These are phyloP conservation scores for Claviceps sp. DNA, from an alignment of 2,329 filamentous ascomycete species.

Conservation along the genomic window DNA sequence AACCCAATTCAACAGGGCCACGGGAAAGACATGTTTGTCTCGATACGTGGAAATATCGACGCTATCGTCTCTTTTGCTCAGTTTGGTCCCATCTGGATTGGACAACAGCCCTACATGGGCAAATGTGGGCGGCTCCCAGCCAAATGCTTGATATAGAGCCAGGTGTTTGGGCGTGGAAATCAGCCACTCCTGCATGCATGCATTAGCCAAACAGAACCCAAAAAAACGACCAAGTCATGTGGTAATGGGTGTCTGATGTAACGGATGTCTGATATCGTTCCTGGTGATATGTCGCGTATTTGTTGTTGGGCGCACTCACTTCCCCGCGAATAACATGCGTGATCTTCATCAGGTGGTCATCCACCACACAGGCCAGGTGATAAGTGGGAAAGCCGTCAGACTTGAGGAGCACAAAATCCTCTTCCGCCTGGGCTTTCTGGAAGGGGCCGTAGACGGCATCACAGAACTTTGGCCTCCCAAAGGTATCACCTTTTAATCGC, in stretches of 20 bases:
- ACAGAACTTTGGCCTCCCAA: constrained; percentile 46
- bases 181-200: constrained; percentile 64
- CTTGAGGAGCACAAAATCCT: constrained; percentile 85
- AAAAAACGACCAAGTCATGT: too few species aligned
- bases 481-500: constrained; percentile 50
- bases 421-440: constrained; percentile 40
- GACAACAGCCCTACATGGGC: constrained; percentile 69
- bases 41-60: constrained; percentile 39
- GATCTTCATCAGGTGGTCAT: constrained; percentile 90
- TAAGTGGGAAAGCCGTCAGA: constrained; percentile 89
- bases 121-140: constrained; percentile 60
- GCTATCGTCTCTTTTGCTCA: constrained; percentile 66
- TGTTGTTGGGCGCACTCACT: constrained; percentile 26
- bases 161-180: constrained; percentile 70
- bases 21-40: constrained; percentile 31
- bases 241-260: too few species aligned
- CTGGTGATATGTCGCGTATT: not conserved
- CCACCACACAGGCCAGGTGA: constrained; percentile 92
- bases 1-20: constrained; percentile 61
- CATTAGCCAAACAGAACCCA: not conserved
- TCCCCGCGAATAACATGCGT: constrained; percentile 89
- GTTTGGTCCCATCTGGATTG: constrained; percentile 54
- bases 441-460: constrained; percentile 72
- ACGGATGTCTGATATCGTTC: not conserved
- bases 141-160: constrained; percentile 61